Evolutionary conservation across 2,329 filamentous ascomycete species (phyloP), one percentile per base, ranked within the genome.

Genomic region (Neocucurbitaria cava): DNA sequence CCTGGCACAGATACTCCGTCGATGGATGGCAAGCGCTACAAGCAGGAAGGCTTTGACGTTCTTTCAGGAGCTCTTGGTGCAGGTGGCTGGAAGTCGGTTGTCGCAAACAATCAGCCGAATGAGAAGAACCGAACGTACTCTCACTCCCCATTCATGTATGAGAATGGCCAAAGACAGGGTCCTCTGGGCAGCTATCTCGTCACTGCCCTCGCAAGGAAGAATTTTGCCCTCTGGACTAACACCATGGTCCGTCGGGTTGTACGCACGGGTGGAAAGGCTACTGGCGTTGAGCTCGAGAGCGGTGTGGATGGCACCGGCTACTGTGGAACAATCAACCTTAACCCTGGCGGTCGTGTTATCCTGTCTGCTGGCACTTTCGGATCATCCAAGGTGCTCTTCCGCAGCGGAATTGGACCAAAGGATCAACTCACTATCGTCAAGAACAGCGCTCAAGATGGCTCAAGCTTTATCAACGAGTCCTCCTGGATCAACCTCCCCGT

Each of bases 141-240:
- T 39, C 83, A 86, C 72, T 85, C 86, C 21, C 82, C 85, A 23
- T 90, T 85, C 78, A 89, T 90, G 85, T 89, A 86, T 69, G 77
- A 79, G 5, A 77, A 86, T 41, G 88, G 87, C 46, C 86, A 89
- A 72, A 81, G 89, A 55, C 86, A 86, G 40, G 89, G 89, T 1
- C 89, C 89, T 11, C 79, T 91, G 70, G 86, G 85, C 8, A 90
- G 89, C 0, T 92, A 92, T 66, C 83, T 92, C 1, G 85, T 87
- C 4, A 80, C 82, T 17, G 87, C 87, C 1, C 79, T 81, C 43
- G 77, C 78, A 38, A 81, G 85, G 54, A 74, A 78, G 35, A 89
- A 91, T 76, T 91, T 92, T 76, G 81, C 84, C 48, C 77, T 92
- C 43, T 86, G 85, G 80, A 83, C 83, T 18, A 85, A 87, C 68